These are phyloP conservation scores for Sequoiadendron giganteum DNA, from an alignment of 75 land plant genomes.

Conservation along the genomic window DNA sequence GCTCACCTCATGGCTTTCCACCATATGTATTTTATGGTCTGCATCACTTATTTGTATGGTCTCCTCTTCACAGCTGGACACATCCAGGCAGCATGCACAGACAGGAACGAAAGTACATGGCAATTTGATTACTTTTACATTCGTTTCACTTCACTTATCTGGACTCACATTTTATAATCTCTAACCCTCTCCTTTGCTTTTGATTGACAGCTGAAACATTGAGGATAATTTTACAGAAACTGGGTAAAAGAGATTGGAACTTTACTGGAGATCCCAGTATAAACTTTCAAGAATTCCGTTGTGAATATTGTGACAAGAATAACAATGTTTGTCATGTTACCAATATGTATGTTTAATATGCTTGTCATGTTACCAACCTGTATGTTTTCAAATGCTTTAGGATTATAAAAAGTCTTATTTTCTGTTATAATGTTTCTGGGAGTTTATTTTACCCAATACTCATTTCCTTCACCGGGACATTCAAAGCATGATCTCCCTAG, in stretches of 20 bases:
- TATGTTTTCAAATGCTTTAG: background rate
- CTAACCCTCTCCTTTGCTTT: background rate
- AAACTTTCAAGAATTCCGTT: background rate
- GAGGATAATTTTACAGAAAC: background rate
- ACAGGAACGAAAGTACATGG: background rate
- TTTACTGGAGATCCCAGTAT: background rate
- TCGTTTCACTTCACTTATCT: background rate
- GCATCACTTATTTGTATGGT: background rate
- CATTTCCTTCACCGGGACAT: background rate
- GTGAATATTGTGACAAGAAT: background rate
- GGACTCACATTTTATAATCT: background rate
- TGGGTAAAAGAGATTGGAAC: conserved; percentile 5
- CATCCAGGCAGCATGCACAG: background rate
- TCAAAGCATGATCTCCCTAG: background rate
- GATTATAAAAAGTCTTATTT: background rate
- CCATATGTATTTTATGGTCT: background rate
- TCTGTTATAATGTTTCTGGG: background rate
- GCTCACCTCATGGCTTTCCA: background rate
- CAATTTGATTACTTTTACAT: background rate
- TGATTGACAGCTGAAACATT: background rate
- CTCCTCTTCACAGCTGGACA: background rate
- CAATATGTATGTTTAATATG: background rate
- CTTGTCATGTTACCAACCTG: background rate
- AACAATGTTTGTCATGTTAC: background rate
- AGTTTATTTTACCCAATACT: background rate